Evolutionary conservation across 371 early-diverging fungal species (phyloP), one percentile per base, ranked within the genome.

Genomic region (Rhizopus delemar): DNA sequence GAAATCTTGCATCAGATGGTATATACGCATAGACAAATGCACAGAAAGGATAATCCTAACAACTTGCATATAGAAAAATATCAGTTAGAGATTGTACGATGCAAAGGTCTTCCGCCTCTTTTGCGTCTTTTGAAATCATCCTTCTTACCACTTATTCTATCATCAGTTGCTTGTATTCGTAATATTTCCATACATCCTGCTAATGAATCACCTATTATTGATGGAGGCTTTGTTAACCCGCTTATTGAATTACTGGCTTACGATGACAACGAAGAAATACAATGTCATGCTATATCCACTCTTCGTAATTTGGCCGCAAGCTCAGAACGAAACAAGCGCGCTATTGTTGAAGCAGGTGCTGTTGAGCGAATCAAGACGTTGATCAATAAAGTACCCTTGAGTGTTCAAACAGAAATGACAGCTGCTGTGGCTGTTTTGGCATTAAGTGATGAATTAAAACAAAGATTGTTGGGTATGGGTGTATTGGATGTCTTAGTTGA

Each of bases 161-260:
- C 95, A 2, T 91, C 95, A 3, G 92, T 93, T 16, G 96, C 96
- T 13, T 95, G 95, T 66, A 83, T 95, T 56, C 89, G 96, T 56
- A 96, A 96, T 70, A 86, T 96, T 53, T 94, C 94, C 53, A 96
- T 96, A 53, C 93, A 93, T 63, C 86, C 92, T 4, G 75, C 84
- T 34, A 94, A 94, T 69, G 94, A 94, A 65, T 84, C 86, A 9
- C 90, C 92, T 16, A 91, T 95, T 55, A 84, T 93, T 43, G 85
- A 89, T 52, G 90, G 90, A 55, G 92, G 91, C 7, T 90, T 93
- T 62, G 77, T 95, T 49, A 82, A 85, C 38, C 89, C 88, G 1
- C 64, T 95, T 51, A 84, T 93, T 51, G 82, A 82, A 34, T 74
- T 93, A 29, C 62, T 93, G 22, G 78, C 90, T 0, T 86, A 83